A percentile compares a stretch with the other conserved stretches of the same genome.
phyloP scores from a whole-genome alignment of 108 stramenopile species.

The Fistulifera solaris region DNA sequence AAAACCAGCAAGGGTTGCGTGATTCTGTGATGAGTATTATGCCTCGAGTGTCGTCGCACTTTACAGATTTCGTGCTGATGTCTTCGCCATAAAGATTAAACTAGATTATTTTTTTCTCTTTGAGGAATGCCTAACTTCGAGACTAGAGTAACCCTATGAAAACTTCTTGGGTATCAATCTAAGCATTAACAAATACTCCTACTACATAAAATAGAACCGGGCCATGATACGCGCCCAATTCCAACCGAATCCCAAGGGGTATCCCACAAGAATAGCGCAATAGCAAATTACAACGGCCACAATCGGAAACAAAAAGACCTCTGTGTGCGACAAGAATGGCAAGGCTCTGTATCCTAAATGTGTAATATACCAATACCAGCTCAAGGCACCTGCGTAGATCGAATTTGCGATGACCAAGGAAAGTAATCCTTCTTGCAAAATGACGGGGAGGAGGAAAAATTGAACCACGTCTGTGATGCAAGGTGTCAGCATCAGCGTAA shows the following conservation, averaged over 20 bases:
- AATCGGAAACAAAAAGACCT: slow-evolving; percentile 93
- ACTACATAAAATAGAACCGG: slow-evolving; percentile 52
- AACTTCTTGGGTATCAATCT: too few species aligned
- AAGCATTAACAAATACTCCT: too few species aligned
- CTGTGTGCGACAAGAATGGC: slow-evolving; percentile 88
- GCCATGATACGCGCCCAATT: slow-evolving; percentile 76
- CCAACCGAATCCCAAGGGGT: slow-evolving; percentile 83
- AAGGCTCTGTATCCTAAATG: slow-evolving; percentile 92
- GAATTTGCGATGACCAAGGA: slow-evolving; percentile 80
- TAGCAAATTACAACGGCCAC: slow-evolving; percentile 68
- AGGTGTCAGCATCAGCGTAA: background rate
- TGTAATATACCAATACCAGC: slow-evolving; percentile 94
- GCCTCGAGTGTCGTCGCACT: too few species aligned
- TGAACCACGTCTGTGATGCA: slow-evolving; percentile 75
- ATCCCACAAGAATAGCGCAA: slow-evolving; percentile 72
- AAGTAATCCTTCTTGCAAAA: slow-evolving; percentile 70
- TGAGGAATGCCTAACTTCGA: too few species aligned
- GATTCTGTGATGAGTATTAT: background rate
- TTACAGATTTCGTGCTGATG: too few species aligned
- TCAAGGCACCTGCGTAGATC: slow-evolving; percentile 83
- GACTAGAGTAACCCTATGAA: too few species aligned
- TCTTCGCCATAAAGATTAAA: too few species aligned
- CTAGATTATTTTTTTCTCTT: too few species aligned
- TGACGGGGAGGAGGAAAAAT: slow-evolving; percentile 89
- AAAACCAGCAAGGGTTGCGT: slow-evolving; percentile 22